These are phyloP conservation scores for Coemansia javaensis DNA, from an alignment of 192 early-diverging fungal genomes.

Conservation along the genomic window DNA sequence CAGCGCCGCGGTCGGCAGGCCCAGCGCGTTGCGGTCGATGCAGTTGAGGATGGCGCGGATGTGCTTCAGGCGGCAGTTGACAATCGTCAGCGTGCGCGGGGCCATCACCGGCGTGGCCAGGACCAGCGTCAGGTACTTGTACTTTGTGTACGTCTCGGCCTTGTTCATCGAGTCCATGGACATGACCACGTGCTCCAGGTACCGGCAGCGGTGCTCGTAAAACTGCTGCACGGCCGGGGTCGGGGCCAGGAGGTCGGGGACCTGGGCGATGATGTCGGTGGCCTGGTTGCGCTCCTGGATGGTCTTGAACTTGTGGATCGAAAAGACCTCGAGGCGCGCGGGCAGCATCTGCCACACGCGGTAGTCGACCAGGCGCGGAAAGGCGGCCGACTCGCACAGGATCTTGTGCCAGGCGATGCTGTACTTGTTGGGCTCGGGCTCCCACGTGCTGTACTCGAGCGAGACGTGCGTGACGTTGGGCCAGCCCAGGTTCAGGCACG, in stretches of 20 bases:
- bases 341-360: constrained; percentile 51
- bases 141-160: constrained; percentile 49
- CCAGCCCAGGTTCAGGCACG: constrained; percentile 44
- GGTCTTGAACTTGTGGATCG: constrained; percentile 44
- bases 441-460: constrained; percentile 49
- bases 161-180: constrained; percentile 51
- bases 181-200: constrained; percentile 48
- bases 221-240: constrained; percentile 47
- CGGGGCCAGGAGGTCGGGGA: constrained; percentile 40
- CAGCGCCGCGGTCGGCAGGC: constrained; percentile 27
- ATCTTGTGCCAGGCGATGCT: constrained; percentile 44
- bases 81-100: constrained; percentile 43
- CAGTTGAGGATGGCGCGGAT: constrained; percentile 48
- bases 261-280: constrained; percentile 44
- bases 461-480: constrained; percentile 38
- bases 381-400: constrained; percentile 33
- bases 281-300: constrained; percentile 47
- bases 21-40: constrained; percentile 49
- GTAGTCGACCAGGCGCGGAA: constrained; percentile 35
- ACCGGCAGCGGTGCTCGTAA: constrained; percentile 46
- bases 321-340: constrained; percentile 42
- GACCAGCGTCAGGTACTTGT: constrained; percentile 45
- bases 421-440: constrained; percentile 46
- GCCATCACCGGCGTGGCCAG: constrained; percentile 45
- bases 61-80: constrained; percentile 48